Conservation (phyloP, 75 land plant genomes). For the Sequoia sempervirens region DNA sequence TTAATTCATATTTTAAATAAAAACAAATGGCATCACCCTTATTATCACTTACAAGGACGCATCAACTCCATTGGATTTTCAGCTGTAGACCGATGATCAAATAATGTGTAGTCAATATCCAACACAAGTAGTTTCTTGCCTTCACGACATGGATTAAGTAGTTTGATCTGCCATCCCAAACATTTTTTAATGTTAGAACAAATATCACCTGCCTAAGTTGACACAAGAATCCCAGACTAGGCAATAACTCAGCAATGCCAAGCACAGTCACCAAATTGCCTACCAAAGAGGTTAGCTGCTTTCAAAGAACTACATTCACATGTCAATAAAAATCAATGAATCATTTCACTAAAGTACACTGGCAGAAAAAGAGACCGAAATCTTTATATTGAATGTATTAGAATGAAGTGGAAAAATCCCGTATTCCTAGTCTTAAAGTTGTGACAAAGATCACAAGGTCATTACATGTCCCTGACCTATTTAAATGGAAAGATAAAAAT, state of each 20-base stretch:
- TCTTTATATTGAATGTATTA: not conserved
- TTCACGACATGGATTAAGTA: conserved; percentile 77
- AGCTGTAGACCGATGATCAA: conserved; percentile 97
- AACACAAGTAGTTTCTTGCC: conserved; percentile 88
- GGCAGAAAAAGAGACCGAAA: not conserved
- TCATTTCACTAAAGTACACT: not conserved
- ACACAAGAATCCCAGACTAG: not conserved
- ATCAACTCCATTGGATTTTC: conserved; percentile 93
- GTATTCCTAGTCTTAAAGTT: not conserved
- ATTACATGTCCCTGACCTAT: not conserved
- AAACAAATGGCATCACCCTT: not conserved
- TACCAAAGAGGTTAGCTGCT: not conserved
- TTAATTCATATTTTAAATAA: not conserved
- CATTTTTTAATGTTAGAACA: not conserved
- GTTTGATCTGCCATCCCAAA: conserved; percentile 48
- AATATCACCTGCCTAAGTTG: not conserved
- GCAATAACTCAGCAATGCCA: not conserved
- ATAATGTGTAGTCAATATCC: conserved; percentile 95
- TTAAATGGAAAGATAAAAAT: not conserved
- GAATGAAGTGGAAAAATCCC: not conserved
- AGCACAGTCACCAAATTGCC: not conserved
- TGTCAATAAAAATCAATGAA: conserved; percentile 4
- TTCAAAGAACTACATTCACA: not conserved
- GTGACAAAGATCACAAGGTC: not conserved
- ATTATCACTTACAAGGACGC: conserved; percentile 77